Evolutionary conservation across 2,329 filamentous ascomycete species (phyloP).

Genomic region (Monilinia fructicola): DNA sequence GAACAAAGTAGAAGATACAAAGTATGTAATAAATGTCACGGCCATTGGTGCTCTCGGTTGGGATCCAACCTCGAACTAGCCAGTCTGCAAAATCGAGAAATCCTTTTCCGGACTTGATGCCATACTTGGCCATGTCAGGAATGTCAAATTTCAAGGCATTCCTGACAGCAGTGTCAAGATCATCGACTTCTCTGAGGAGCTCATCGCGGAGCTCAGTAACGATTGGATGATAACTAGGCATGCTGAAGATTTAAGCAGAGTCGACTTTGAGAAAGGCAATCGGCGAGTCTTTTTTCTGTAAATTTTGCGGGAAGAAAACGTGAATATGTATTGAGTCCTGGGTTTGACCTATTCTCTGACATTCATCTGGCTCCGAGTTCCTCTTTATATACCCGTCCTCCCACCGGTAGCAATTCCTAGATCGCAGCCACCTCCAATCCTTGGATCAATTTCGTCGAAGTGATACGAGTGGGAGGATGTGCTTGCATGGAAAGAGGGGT

Average conservation of each 20-base stretch:
- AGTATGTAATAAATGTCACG: slow-evolving; percentile 43
- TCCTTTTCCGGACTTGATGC: slow-evolving; percentile 8
- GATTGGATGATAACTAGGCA: slow-evolving; percentile 11
- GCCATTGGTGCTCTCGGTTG: slow-evolving; percentile 41
- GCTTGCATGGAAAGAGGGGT: not conserved
- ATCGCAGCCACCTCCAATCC: not conserved
- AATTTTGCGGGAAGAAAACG: not conserved
- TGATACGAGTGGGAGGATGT: not conserved
- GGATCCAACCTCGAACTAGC: slow-evolving; percentile 40
- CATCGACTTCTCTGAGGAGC: slow-evolving; percentile 19
- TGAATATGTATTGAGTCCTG: not conserved
- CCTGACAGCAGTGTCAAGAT: slow-evolving; percentile 18
- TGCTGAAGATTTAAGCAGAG: not conserved
- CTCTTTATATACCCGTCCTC: not conserved
- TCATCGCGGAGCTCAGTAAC: slow-evolving; percentile 11
- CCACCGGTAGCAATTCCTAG: not conserved
- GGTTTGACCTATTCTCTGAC: not conserved
- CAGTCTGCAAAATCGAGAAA: slow-evolving; percentile 21
- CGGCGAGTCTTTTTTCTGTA: not conserved
- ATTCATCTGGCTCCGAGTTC: not conserved
- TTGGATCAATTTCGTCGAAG: not conserved
- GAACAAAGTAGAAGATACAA: slow-evolving; percentile 45
- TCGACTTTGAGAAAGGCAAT: not conserved
- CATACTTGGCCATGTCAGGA: slow-evolving; percentile 13
- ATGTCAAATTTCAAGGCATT: slow-evolving; percentile 15